phyloP scores from a whole-genome alignment of 371 early-diverging fungal species.

The Rhizopus delemar region DNA sequence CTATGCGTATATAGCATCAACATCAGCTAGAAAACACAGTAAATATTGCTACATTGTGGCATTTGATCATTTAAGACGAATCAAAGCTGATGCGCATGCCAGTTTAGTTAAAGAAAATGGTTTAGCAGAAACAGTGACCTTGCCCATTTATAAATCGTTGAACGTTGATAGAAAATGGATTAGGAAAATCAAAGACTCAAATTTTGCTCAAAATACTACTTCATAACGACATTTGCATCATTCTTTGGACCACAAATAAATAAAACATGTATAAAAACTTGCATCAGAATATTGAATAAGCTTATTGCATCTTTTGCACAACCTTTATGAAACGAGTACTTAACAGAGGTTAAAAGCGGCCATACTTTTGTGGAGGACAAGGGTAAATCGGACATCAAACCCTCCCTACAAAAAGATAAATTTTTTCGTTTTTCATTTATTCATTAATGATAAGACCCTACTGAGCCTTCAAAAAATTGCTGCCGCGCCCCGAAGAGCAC shows the following conservation, averaged over 20 bases:
- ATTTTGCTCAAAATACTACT: neutral
- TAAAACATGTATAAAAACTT: neutral
- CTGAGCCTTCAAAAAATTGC: conserved; percentile 56
- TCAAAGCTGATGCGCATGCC: conserved; percentile 31
- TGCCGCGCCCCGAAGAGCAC: conserved; percentile 42
- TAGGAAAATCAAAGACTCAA: conserved; percentile 13
- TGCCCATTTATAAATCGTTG: conserved; percentile 12
- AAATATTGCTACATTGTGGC: conserved; percentile 38
- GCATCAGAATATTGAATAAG: no score
- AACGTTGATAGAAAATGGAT: conserved; percentile 22
- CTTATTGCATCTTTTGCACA: no score
- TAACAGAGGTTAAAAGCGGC: no score
- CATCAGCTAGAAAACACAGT: conserved; percentile 14
- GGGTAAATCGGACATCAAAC: no score
- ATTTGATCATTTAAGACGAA: conserved; percentile 27
- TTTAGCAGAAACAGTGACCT: conserved; percentile 12
- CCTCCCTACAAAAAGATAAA: neutral
- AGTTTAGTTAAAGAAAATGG: conserved; percentile 11
- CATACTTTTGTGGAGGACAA: no score
- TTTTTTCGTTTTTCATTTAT: conserved; percentile 33
- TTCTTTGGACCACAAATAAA: no score
- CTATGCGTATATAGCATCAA: conserved; percentile 22
- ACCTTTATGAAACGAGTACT: no score
- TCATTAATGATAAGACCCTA: conserved; percentile 25
- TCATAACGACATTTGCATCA: no score